Base-by-base conservation (phyloP, 2,329 filamentous ascomycete genomes). In the Monascus ruber region DNA sequence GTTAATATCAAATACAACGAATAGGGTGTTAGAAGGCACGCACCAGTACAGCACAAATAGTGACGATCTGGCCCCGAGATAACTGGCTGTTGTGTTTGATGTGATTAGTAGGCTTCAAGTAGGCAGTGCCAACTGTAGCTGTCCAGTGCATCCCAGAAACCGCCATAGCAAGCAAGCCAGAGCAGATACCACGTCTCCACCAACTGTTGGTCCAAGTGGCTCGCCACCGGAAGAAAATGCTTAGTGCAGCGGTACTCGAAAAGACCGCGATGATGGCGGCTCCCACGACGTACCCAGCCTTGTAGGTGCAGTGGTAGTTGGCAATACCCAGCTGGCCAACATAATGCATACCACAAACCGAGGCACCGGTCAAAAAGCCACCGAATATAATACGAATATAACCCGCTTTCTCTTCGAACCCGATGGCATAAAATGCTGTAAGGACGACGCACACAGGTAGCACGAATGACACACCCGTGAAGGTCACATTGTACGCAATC, bases 121-220 rank as follows among this genome's bases (percentile, higher is more conserved):
- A 91, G 6, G 61, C 57, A 3, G 84, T 91, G 10, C 83, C 83
- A 7, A 76, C 71, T 3, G 81, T 73, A 27, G 82, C 85, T 40
- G 81, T 81, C 82, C 85, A 93, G 62, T 93, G 85, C 85, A 93
- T 91, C 1, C 83, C 84, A 6, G 81, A 87, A 2, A 91, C 83
- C 32, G 82, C 84, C 10, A 74, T 69, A 6, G 83, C 82, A 32
- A 93, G 70, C 11, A 87, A 60, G 34, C 77, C 63, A 6, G 81
- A 81, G 44, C 79, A 84, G 2, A 79, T 51, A 6, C 72, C 62
- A 42, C 85, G 71, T 55, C 85, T 85, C 81, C 81, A 87, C 76
- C 81, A 85, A 10, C 74, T 76, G 51, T 80, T 81, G 36, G 81
- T 83, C 85, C 85, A 94, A 10, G 76, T 73, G 10, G 81, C 76